These are phyloP conservation scores for Chaetoceros muelleri DNA, from an alignment of 108 stramenopile species.

Conservation along the genomic window DNA sequence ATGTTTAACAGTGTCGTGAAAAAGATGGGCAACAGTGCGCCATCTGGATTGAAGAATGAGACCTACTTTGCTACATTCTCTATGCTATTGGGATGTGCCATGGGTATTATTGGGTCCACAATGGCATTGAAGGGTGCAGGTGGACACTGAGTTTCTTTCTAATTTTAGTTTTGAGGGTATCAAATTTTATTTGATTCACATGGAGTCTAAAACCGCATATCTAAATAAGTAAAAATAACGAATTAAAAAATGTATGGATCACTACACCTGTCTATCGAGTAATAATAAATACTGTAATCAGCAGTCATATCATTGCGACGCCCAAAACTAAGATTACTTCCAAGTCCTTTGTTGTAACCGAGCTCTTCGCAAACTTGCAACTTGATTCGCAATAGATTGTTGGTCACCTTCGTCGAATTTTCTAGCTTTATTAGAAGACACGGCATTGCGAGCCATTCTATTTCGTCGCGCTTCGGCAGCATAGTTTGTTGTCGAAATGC, in stretches of 20 bases:
- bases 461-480: background rate
- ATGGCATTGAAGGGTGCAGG: constrained; percentile 29
- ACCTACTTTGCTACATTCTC: constrained; percentile 29
- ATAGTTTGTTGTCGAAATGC: background rate
- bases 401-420: background rate
- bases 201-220: too few species aligned
- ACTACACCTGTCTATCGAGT: too few species aligned
- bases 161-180: too few species aligned
- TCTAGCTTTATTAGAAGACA: background rate
- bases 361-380: background rate
- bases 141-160: too few species aligned
- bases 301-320: too few species aligned
- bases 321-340: background rate
- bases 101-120: constrained; percentile 42
- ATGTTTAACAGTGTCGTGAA: constrained; percentile 62
- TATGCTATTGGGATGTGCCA: constrained; percentile 30
- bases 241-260: too few species aligned
- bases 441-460: background rate
- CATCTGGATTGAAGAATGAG: constrained; percentile 26
- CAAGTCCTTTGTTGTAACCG: background rate
- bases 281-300: too few species aligned
- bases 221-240: too few species aligned
- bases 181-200: too few species aligned
- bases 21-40: constrained; percentile 30
- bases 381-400: background rate